Evolutionary conservation across 257 asterid genomes (phyloP), one percentile per base, ranked within the genome.

Genomic region (Nicotiana attenuata): DNA sequence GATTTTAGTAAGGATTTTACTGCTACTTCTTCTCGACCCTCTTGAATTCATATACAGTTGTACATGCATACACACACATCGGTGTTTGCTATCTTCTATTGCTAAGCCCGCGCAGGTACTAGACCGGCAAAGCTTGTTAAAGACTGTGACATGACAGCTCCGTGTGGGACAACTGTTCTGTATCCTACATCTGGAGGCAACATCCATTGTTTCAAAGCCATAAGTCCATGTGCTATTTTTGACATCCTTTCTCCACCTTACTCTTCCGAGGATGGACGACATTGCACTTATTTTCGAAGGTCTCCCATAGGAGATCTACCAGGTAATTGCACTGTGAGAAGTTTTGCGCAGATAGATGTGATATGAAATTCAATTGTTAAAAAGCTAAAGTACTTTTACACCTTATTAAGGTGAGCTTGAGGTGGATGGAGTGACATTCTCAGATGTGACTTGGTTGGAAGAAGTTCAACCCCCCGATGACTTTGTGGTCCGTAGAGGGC

Each of bases 241-340:
- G 99, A 96, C 87, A 96, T 96, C 86, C 98, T 96, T 78, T 94
- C 93, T 82, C 99, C 99, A 55, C 99, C 99, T 28, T 96, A 96
- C 90, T 90, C 93, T 77, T 86, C 98, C 28, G 97, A 90, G 80
- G 97, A 91, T 55, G 99, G 98, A 50, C 91, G 99, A 0, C 98
- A 96, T 78, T 96, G 99, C 91, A 90, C 97, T 81, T 96, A 96
- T 82, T 96, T 89, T 83, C 89, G 91, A 83, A 90, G 85, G 88
- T 91, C 97, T 85, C 87, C 90, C 4, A 88, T 86, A 59, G 87
- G 65, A 41, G 97, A 94, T 88, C 87, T 92, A 52, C 96, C 98
- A n/a, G 97, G 99, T 96, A 93, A 83, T 52, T 71, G 3, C 56
- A 81, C 57, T 67, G 57, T 5, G 31, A 55, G 61, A 57, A 71